Evolutionary conservation across 345 rosid species (phyloP).

Genomic region (Eucalyptus viminalis): DNA sequence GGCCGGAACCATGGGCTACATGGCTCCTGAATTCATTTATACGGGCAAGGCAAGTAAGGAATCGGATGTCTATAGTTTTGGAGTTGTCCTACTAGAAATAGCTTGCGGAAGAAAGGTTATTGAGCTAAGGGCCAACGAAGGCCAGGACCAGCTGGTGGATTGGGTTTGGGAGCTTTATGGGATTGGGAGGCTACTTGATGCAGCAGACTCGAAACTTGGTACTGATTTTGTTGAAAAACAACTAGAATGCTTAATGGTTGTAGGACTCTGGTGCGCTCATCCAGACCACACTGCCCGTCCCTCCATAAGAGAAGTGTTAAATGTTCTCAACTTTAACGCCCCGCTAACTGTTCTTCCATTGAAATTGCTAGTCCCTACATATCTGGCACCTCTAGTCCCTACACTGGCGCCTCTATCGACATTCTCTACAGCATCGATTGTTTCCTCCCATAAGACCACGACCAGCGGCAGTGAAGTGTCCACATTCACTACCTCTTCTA

Average conservation of each 20-base stretch:
- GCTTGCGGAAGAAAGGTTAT: background rate
- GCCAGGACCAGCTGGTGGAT: background rate
- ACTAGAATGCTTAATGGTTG: background rate
- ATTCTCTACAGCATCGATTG: background rate
- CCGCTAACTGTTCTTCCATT: background rate
- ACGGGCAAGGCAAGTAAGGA: background rate
- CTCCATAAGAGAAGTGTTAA: background rate
- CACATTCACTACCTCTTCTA: background rate
- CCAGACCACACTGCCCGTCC: background rate
- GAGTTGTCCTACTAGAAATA: background rate
- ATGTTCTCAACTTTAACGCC: background rate
- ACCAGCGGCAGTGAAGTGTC: background rate
- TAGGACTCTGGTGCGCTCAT: background rate
- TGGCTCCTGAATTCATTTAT: background rate
- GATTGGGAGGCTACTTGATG: background rate
- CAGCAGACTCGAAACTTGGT: background rate
- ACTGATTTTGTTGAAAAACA: background rate
- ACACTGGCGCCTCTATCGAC: background rate
- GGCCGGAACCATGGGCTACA: background rate
- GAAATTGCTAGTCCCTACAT: background rate
- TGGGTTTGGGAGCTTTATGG: background rate
- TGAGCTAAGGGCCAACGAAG: background rate
- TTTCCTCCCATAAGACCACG: background rate
- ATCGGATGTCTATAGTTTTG: background rate
- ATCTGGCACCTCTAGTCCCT: no score